Base-by-base conservation (phyloP, 345 rosid genomes). In the Citrus glauca region DNA sequence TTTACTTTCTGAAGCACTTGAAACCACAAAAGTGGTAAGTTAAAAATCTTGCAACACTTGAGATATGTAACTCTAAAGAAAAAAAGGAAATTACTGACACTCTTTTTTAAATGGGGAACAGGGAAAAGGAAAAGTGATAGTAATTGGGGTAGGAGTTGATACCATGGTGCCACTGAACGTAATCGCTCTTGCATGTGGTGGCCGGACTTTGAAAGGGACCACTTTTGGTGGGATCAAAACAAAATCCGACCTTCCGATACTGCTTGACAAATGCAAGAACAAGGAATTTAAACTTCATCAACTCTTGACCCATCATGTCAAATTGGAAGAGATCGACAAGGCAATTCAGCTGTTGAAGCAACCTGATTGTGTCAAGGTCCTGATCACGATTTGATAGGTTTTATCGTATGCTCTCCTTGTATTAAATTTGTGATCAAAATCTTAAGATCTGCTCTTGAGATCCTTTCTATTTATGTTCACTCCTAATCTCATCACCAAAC, bases 161-260 rank as follows among this genome's bases (percentile, higher is more conserved):
- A 0, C 40, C 2, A 74, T 56, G 20, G 68, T 87, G 24, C 33
- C 72, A 30, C 33, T 87, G 22, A 81, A 67, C 69, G 64, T 68
- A 70, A 13, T 57, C n/a, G 76, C 82, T 22, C 76, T 87, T 69
- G 27, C 84, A 53, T 16, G 22, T 71, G 22, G 64, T 17, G 90
- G 94, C 48, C 88, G 89, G 80, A 90, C 85, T 66, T 74, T 87
- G 30, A 88, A 81, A 80, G 97, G 88, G 1, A 76, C 88, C 32
- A 16, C 85, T 64, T 91, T 91, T n/a, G 97, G 94, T 61, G 95
- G 93, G 69, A 81, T 89, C 75, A 90, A 88, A 82, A 72, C 80
- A 50, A 89, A 84, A 66, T 82, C 89, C 4, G 86, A 90, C 5
- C 81, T 90, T 38, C 89, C 92, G n/a, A 9, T 79, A n/a, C 22